Conservation (phyloP, 1,284 basidiomycete genomes). For the Ceratobasidium theobromae region DNA sequence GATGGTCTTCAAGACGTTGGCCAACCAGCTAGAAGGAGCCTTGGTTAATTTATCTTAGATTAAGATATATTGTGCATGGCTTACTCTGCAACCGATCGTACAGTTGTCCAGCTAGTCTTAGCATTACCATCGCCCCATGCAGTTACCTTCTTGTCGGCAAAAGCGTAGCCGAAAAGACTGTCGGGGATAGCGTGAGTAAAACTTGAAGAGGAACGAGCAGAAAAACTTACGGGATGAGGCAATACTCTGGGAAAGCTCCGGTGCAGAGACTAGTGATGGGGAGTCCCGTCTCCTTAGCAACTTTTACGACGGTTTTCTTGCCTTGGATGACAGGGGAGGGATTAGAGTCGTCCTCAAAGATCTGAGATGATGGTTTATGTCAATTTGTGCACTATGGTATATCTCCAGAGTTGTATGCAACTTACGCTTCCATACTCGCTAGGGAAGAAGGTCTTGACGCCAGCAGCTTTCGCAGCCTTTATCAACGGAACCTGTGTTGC, state of each 20-base stretch:
- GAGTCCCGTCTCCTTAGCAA: slow-evolving; percentile 15
- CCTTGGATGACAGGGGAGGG: slow-evolving; percentile 9
- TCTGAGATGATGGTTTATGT: background rate
- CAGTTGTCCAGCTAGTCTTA: slow-evolving; percentile 16
- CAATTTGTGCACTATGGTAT: background rate
- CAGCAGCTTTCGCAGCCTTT: slow-evolving; percentile 15
- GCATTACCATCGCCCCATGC: slow-evolving; percentile 25
- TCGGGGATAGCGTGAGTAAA: background rate
- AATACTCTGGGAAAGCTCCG: slow-evolving; percentile 27
- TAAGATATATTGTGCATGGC: background rate
- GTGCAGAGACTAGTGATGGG: background rate
- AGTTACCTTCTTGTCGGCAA: slow-evolving; percentile 18
- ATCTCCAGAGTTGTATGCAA: background rate
- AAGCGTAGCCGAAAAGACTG: slow-evolving; percentile 11
- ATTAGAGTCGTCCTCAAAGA: slow-evolving; percentile 1
- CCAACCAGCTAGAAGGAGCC: background rate
- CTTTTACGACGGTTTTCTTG: slow-evolving; percentile 12
- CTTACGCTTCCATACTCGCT: slow-evolving; percentile 22
- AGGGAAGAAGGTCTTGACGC: slow-evolving; percentile 18
- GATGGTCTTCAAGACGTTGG: slow-evolving; percentile 15
- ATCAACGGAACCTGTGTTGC: slow-evolving; percentile 16
- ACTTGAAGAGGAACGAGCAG: background rate
- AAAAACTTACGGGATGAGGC: slow-evolving; percentile 21
- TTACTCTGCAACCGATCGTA: slow-evolving; percentile 13
- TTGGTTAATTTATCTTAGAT: background rate